Base-by-base conservation (phyloP, 1,139 yeast species). In the Scheffersomyces illinoinensis region DNA sequence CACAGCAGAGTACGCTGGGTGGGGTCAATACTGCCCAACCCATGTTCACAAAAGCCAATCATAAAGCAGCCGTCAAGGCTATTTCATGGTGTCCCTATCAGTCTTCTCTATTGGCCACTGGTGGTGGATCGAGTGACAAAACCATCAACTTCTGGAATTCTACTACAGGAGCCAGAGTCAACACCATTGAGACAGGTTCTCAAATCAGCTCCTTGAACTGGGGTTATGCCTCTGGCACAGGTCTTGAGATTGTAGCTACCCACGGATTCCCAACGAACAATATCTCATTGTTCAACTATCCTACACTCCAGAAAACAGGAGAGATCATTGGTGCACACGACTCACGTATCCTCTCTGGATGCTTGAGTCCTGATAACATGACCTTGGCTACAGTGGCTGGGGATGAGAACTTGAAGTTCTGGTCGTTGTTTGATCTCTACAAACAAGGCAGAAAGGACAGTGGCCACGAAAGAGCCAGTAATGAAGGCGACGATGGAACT, bases 111-210 rank as follows among this genome's bases (percentile, higher is more conserved):
- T 79, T 96, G 57, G 98, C 98, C 10, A 90, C 98, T 2, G 99
- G 99, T 10, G 99, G 99, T 56, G 99, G 99, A 21, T 89, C 97
- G 14, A 86, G 91, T 46, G 98, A 96, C 75, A 90, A 88, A 70
- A 85, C 89, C 57, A 91, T 96, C 60, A 93, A 95, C 74, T 93
- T 96, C 75, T 96, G 99, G 98, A 95, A 95, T 74, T 87, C 97
- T 8, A 86, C 91, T 24, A 91, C 96, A 0, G 99, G 99, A 0
- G 87, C 95, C 1, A 80, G 97, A 60, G 86, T 91, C 49, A 92
- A 93, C 65, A 85, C 96, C 17, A 90, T 95, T 48, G 96, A 93
- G 67, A 90, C 98, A 0, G 97, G 96, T 17, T 90, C 97, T 0
- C 99, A 96, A 74, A 96, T 96, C 20, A 89, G 97, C 26, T 91